phyloP scores from a whole-genome alignment of 2,329 filamentous ascomycete species.

The Ceratocystis eucalypticola region DNA sequence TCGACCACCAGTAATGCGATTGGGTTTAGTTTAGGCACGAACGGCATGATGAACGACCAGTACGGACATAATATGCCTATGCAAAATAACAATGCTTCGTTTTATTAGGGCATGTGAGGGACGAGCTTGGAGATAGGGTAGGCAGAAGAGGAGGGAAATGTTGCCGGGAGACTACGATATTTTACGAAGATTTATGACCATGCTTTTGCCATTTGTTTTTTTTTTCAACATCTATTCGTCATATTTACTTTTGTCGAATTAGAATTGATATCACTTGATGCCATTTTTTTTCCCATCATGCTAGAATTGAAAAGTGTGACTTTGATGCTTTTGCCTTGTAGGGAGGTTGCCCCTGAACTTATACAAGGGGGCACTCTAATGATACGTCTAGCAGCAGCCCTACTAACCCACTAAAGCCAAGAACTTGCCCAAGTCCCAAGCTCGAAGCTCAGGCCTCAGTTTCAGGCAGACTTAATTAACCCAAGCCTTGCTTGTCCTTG shows the following conservation, averaged over 20 bases:
- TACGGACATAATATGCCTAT: not conserved
- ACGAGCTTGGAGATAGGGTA: not conserved
- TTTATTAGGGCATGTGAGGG: slow-evolving; percentile 5
- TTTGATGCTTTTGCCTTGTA: not conserved
- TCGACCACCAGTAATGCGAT: not conserved
- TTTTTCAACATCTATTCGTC: not conserved
- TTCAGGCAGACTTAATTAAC: not conserved
- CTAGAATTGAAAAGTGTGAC: too few relatives aligned
- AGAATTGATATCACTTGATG: not conserved
- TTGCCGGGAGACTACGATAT: not conserved
- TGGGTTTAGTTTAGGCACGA: not conserved
- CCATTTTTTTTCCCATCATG: too few relatives aligned
- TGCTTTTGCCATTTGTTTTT: not conserved
- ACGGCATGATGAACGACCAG: slow-evolving; percentile 3
- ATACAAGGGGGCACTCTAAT: not conserved
- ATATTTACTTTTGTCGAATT: not conserved
- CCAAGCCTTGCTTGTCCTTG: not conserved
- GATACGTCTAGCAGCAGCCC: not conserved
- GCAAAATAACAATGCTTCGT: not conserved
- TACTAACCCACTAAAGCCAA: not conserved
- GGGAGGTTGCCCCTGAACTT: not conserved
- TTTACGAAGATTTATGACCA: slow-evolving; percentile 1
- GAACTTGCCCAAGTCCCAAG: not conserved
- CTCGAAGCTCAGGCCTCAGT: not conserved
- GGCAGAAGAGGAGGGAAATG: not conserved